Evolutionary conservation across 1,284 basidiomycete genomes (phyloP).

Genomic region (Porodaedalea pini): DNA sequence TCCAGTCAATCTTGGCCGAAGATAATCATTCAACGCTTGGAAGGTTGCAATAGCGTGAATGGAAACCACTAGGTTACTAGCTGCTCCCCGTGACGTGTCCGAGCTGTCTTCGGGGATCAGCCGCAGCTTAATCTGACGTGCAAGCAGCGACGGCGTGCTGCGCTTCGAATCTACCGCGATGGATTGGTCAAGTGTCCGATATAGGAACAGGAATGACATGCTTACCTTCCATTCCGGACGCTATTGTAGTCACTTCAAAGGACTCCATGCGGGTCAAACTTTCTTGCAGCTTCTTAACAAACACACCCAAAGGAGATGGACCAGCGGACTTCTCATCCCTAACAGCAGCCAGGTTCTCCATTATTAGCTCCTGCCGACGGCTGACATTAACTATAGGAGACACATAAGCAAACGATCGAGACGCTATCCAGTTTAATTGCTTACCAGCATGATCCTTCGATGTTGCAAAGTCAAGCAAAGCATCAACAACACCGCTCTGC

Average conservation of each 20-base stretch:
- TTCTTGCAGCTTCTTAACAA: slow-evolving; percentile 94
- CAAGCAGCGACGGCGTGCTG: slow-evolving; percentile 80
- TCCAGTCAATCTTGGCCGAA: slow-evolving; percentile 86
- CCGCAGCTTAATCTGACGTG: slow-evolving; percentile 84
- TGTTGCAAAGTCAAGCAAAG: slow-evolving; percentile 79
- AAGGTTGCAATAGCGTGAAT: slow-evolving; percentile 97
- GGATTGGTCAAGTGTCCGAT: background rate
- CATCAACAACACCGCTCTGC: slow-evolving; percentile 90
- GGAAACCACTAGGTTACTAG: slow-evolving; percentile 87
- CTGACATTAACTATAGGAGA: slow-evolving; percentile 45
- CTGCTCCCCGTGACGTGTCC: slow-evolving; percentile 69
- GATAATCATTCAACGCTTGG: slow-evolving; percentile 91
- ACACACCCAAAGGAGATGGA: slow-evolving; percentile 69
- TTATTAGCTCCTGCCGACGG: slow-evolving; percentile 68
- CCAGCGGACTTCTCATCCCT: slow-evolving; percentile 41
- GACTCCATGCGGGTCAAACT: slow-evolving; percentile 88
- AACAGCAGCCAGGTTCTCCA: slow-evolving; percentile 68
- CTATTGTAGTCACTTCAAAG: slow-evolving; percentile 89
- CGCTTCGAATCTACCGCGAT: slow-evolving; percentile 68
- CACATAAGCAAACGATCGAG: slow-evolving; percentile 1
- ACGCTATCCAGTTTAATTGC: slow-evolving; percentile 23
- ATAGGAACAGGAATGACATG: slow-evolving; percentile 20
- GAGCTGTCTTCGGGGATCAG: slow-evolving; percentile 85
- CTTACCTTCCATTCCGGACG: slow-evolving; percentile 72
- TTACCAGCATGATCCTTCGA: slow-evolving; percentile 55